Base-by-base conservation (phyloP, 345 rosid genomes). In the Pistacia vera region DNA sequence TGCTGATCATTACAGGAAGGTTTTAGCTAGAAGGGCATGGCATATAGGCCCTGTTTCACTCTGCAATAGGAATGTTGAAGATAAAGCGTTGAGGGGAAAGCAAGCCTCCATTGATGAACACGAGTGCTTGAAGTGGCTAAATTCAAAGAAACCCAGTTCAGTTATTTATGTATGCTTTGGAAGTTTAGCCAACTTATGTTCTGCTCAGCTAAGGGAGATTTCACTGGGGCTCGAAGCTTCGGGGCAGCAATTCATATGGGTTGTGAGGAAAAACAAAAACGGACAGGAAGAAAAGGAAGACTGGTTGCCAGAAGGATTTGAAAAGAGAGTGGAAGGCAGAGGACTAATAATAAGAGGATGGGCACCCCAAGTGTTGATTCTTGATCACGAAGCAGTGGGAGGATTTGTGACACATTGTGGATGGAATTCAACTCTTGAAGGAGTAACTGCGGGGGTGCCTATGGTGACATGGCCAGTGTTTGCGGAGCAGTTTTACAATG, bases 351-450 rank as follows among this genome's bases (percentile, higher is more conserved):
- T 90, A 59, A 75, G 80, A 10, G 94, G 90, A 3, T 92, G 97
- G 92, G 90, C 88, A 0, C 93, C 92, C 0, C 92, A 91, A 55
- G 81, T 90, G 18, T 12, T 90, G 63, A 88, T 91, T 67, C 91
- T 91, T 20, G 88, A 85, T 7, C 91, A 91, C 68, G 78, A 74
- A 71, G 85, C 89, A 0, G 70, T 83, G 0, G 91, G 89, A 18
- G 91, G 84, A n/a, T 89, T 91, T 33, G 77, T 91, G 78, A 88
- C 88, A 0, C 92, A 88, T 2, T 91, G 91, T 0, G 87, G 91
- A 1, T 88, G 90, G 93, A 91, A 91, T 82, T 89, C 88, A 0
- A 79, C 82, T 36, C 70, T 91, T 1, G 90, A 91, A 68, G 90
- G 82, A 1, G 72, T 90, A 1, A 63, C 83, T 1, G 88, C 85